These are phyloP conservation scores for Lachnellula subtilissima DNA, from an alignment of 2,329 filamentous ascomycete genomes.

Conservation along the genomic window DNA sequence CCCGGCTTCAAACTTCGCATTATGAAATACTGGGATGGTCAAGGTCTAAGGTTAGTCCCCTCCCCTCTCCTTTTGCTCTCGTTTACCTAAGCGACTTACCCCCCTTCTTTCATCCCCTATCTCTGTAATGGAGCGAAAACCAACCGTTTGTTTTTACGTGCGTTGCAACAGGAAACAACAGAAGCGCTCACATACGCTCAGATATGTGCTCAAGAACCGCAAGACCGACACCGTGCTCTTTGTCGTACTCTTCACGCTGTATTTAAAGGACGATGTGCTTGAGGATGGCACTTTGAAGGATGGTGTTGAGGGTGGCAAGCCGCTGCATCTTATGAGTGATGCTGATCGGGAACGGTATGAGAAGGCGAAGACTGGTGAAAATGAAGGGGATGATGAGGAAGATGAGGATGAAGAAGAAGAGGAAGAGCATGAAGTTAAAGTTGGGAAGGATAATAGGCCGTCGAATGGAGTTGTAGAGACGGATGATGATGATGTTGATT, in stretches of 20 bases:
- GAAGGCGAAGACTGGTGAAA: conserved; percentile 9
- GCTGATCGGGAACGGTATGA: conserved; percentile 13
- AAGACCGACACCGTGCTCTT: conserved; percentile 70
- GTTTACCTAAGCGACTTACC: not conserved
- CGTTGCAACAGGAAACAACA: conserved; percentile 22
- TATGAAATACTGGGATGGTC: conserved; percentile 75
- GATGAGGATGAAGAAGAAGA: conserved; percentile 1
- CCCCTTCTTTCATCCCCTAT: not conserved
- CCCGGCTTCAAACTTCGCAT: conserved; percentile 71
- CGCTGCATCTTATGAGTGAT: conserved; percentile 16
- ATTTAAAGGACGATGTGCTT: conserved; percentile 62
- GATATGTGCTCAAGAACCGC: conserved; percentile 86
- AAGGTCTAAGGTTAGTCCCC: conserved; percentile 62
- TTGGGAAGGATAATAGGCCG: conserved; percentile 13
- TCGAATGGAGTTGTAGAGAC: conserved; percentile 16
- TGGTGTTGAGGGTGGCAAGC: conserved; percentile 29
- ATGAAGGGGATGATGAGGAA: conserved; percentile 7
- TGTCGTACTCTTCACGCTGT: conserved; percentile 73
- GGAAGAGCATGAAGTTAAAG: conserved; percentile 4
- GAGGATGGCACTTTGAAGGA: conserved; percentile 52
- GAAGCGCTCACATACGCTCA: conserved; percentile 72
- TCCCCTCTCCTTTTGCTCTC: conserved; percentile 5
- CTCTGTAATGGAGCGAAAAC: conserved; percentile 20
- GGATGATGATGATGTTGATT: conserved; percentile 28
- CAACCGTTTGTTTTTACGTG: conserved; percentile 15